Conservation (phyloP, 352 stramenopile genomes). For the Pythium periplocum region DNA sequence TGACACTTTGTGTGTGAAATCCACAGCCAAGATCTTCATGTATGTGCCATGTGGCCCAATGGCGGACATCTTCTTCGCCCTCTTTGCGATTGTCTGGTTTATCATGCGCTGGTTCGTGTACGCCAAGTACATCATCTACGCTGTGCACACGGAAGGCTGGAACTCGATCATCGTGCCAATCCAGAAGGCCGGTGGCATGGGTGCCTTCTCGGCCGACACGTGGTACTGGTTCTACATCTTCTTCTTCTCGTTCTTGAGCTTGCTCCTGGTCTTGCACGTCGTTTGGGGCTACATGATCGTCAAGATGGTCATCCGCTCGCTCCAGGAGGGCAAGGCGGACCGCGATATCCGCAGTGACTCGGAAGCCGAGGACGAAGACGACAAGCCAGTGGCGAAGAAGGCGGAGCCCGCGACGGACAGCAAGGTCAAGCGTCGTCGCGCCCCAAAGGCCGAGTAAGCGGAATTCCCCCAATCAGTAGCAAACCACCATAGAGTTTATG, state of each 20-base stretch:
- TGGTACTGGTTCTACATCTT: slow-evolving; percentile 58
- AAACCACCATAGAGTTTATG: too few relatives aligned
- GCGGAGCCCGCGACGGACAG: slow-evolving; percentile 10
- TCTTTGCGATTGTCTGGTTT: slow-evolving; percentile 71
- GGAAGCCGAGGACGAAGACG: slow-evolving; percentile 49
- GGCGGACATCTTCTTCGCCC: slow-evolving; percentile 63
- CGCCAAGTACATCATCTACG: slow-evolving; percentile 70
- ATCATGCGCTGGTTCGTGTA: slow-evolving; percentile 67
- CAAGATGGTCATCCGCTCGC: slow-evolving; percentile 65
- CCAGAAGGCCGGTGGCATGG: slow-evolving; percentile 29
- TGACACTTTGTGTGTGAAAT: slow-evolving; percentile 4
- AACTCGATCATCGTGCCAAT: slow-evolving; percentile 47
- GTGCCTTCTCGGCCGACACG: slow-evolving; percentile 25
- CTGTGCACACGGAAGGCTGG: slow-evolving; percentile 46
- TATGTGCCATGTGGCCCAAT: slow-evolving; percentile 65
- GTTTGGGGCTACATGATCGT: slow-evolving; percentile 76
- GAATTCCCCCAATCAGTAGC: too few relatives aligned
- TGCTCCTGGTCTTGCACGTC: slow-evolving; percentile 63
- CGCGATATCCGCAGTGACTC: slow-evolving; percentile 83
- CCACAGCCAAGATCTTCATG: slow-evolving; percentile 70
- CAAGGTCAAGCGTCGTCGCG: slow-evolving; percentile 53
- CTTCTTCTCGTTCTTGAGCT: slow-evolving; percentile 49
- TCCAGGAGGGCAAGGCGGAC: slow-evolving; percentile 63
- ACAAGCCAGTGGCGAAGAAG: slow-evolving; percentile 19
- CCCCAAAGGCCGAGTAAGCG: slow-evolving; percentile 58